These are phyloP conservation scores for Fraxinus floribunda DNA, from an alignment of 305 asterid species.

Conservation along the genomic window DNA sequence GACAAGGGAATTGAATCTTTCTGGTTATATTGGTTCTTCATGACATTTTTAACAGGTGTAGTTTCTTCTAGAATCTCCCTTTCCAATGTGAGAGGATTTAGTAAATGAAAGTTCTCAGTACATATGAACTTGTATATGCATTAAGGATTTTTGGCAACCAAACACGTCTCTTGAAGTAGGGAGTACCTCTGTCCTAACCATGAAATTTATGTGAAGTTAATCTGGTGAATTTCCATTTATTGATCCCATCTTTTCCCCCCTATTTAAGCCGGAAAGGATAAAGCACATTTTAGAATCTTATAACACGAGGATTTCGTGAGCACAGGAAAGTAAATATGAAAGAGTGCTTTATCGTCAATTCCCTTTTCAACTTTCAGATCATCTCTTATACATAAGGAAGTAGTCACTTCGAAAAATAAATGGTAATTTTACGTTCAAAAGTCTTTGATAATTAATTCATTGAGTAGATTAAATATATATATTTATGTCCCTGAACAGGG, in stretches of 20 bases:
- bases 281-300: neutral
- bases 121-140: neutral
- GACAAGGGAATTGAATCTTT: neutral
- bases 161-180: neutral
- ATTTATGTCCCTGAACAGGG: slow-evolving; percentile 18
- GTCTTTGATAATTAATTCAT: neutral
- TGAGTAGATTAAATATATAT: neutral
- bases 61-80: neutral
- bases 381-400: neutral
- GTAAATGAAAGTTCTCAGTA: neutral
- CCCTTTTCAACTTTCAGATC: neutral
- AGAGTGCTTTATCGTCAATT: neutral
- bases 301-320: neutral
- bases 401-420: neutral
- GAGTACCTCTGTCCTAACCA: neutral
- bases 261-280: neutral
- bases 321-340: neutral
- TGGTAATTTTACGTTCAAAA: neutral
- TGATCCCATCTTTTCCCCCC: neutral
- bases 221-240: neutral
- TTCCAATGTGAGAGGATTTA: neutral
- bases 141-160: neutral
- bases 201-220: neutral
- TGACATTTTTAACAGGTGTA: neutral
- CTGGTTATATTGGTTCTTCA: neutral